A percentile compares a stretch with the other conserved stretches of the same genome.
phyloP scores from a whole-genome alignment of 2,329 filamentous ascomycete species.

The Orbilia javanica region DNA sequence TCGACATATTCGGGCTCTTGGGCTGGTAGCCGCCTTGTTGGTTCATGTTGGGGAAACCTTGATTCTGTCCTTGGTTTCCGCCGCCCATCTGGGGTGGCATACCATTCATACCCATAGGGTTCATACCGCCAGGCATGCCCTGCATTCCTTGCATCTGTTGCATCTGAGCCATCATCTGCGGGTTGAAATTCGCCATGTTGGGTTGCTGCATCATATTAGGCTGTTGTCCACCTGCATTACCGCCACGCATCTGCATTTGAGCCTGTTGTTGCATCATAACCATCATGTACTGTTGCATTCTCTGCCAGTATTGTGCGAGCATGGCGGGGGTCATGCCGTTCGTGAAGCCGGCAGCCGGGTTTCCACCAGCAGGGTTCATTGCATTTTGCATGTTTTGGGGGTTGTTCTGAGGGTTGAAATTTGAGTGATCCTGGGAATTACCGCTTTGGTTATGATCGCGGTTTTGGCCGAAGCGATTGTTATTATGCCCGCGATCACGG shows the following conservation, averaged over 20 bases:
- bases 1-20: conserved; percentile 65
- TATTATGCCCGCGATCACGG: conserved; percentile 64
- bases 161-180: conserved; percentile 66
- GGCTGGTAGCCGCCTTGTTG: conserved; percentile 64
- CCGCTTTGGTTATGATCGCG: conserved; percentile 56
- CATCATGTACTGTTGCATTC: conserved; percentile 95
- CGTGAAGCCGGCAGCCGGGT: conserved; percentile 64
- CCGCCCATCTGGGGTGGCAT: conserved; percentile 62
- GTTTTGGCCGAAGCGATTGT: conserved; percentile 16
- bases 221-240: conserved; percentile 67
- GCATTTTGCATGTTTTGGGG: conserved; percentile 61
- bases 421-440: conserved; percentile 63
- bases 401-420: conserved; percentile 60
- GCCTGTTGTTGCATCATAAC: conserved; percentile 88
- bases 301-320: conserved; percentile 98
- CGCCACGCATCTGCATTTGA: conserved; percentile 74
- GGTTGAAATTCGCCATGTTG: conserved; percentile 61
- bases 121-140: conserved; percentile 63
- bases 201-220: conserved; percentile 71
- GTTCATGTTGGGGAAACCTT: conserved; percentile 68
- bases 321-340: conserved; percentile 90
- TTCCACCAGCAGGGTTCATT: conserved; percentile 56
- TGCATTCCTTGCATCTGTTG: conserved; percentile 74
- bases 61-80: conserved; percentile 66
- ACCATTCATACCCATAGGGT: conserved; percentile 66